Evolutionary conservation across 257 asterid species (phyloP).

Genomic region (Eucommia ulmoides): DNA sequence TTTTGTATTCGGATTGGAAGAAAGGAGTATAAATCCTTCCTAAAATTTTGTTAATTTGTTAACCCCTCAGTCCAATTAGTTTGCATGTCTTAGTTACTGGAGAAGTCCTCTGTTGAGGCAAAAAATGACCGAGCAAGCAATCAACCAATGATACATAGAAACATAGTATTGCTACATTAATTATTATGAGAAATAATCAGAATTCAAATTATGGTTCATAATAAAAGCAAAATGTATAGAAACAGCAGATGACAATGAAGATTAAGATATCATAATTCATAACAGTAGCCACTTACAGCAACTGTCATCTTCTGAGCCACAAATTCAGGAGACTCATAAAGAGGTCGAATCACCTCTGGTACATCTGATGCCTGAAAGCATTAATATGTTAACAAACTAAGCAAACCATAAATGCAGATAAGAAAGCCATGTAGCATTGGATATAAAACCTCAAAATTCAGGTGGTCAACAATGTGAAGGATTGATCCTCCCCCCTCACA

Average conservation of each 20-base stretch:
- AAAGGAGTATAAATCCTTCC: neutral
- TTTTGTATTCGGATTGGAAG: neutral
- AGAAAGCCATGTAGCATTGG: neutral
- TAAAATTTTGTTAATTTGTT: neutral
- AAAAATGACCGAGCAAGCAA: neutral
- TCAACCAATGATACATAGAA: neutral
- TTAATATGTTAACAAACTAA: slow-evolving; percentile 1
- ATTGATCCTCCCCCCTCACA: slow-evolving; percentile 23
- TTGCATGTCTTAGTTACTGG: neutral
- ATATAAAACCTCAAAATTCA: slow-evolving; percentile 29
- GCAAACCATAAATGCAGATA: neutral
- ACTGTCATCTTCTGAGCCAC: too few relatives aligned
- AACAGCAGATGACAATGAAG: too few relatives aligned
- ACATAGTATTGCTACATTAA: neutral
- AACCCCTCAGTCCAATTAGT: neutral
- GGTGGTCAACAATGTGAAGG: slow-evolving; percentile 35
- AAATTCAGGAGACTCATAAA: too few relatives aligned
- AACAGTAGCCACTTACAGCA: too few relatives aligned
- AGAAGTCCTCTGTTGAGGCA: neutral
- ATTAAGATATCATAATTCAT: too few relatives aligned
- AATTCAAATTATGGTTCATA: too few relatives aligned
- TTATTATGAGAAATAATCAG: too few relatives aligned
- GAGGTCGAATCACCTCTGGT: too few relatives aligned
- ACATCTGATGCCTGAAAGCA: too few relatives aligned
- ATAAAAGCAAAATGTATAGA: too few relatives aligned